phyloP scores from a whole-genome alignment of 1,284 basidiomycete species.

The Naganishia sp. region DNA sequence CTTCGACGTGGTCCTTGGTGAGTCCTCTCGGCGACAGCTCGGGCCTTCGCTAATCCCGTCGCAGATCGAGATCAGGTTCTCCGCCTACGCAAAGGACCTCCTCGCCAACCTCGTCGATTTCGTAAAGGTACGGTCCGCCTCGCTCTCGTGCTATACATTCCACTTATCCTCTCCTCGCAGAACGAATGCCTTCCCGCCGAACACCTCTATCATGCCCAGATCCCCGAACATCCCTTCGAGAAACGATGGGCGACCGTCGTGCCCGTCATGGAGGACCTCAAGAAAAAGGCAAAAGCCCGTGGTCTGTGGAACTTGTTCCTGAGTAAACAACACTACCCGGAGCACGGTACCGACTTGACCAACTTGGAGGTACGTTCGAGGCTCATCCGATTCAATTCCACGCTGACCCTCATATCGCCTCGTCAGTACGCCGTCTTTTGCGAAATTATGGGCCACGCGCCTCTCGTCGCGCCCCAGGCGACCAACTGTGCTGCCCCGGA shows the following conservation, averaged over 20 bases:
- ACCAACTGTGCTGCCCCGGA: conserved; percentile 94
- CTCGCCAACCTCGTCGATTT: conserved; percentile 81
- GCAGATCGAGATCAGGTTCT: conserved; percentile 88
- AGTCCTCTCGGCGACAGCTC: conserved; percentile 35
- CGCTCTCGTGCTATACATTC: not conserved
- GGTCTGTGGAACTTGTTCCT: conserved; percentile 98
- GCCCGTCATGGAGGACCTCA: conserved; percentile 79
- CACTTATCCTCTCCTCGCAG: conserved; percentile 54
- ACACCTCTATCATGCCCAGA: conserved; percentile 75
- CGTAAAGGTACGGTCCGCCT: conserved; percentile 66
- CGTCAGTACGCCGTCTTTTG: conserved; percentile 91
- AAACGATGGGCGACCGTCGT: conserved; percentile 81
- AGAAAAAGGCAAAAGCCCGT: conserved; percentile 78
- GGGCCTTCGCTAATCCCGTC: not conserved
- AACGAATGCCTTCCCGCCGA: conserved; percentile 82
- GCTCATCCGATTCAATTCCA: not conserved
- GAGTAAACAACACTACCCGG: conserved; percentile 87
- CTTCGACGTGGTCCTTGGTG: conserved; percentile 79
- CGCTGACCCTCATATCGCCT: conserved; percentile 2
- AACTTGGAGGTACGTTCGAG: conserved; percentile 76
- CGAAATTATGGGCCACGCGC: conserved; percentile 83
- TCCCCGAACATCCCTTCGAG: conserved; percentile 69
- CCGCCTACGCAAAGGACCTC: conserved; percentile 79
- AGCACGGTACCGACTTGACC: conserved; percentile 77
- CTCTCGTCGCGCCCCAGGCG: conserved; percentile 77